Percentiles rank a stretch among this genome's conserved stretches.
Evolutionary conservation across 2,329 filamentous ascomycete genomes (phyloP).

Genomic region (Rugonectria rugulosa): DNA sequence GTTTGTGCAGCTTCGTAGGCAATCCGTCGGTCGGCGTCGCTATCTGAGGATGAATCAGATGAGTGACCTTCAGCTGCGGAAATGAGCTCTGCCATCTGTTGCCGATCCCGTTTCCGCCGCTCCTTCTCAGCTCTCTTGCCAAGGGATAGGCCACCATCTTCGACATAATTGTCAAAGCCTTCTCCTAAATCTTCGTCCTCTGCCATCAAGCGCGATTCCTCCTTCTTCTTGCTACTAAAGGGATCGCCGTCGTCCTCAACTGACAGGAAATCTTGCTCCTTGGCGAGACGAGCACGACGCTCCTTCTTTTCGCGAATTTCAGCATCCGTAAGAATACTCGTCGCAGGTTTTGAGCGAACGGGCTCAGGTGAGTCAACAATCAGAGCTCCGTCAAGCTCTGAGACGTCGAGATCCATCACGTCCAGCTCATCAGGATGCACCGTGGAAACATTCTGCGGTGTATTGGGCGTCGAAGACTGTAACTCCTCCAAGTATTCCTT

Average conservation of each 20-base stretch:
- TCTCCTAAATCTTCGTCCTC: conserved; percentile 95
- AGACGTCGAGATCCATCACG: conserved; percentile 64
- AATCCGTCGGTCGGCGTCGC: conserved; percentile 73
- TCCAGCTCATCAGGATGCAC: conserved; percentile 55
- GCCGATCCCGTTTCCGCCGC: conserved; percentile 69
- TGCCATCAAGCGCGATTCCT: conserved; percentile 76
- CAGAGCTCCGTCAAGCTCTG: conserved; percentile 68
- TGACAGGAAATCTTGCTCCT: conserved; percentile 72
- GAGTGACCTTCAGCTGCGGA: conserved; percentile 75
- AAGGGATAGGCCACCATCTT: conserved; percentile 81
- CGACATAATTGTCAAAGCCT: conserved; percentile 90
- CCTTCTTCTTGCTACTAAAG: conserved; percentile 61
- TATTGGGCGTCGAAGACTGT: conserved; percentile 84
- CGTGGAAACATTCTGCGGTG: conserved; percentile 69
- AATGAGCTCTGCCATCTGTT: conserved; percentile 86
- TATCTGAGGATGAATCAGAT: conserved; percentile 72
- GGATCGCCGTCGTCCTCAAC: conserved; percentile 65
- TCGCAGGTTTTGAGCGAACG: conserved; percentile 43
- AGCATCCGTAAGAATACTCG: conserved; percentile 77
- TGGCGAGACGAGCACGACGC: conserved; percentile 79
- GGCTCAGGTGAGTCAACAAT: conserved; percentile 63
- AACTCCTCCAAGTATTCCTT: conserved; percentile 87
- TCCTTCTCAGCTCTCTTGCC: conserved; percentile 82
- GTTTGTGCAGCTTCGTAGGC: conserved; percentile 91
- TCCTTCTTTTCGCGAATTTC: conserved; percentile 94